phyloP scores from a whole-genome alignment of 2,329 filamentous ascomycete genomes.

The Penicillium sp. region DNA sequence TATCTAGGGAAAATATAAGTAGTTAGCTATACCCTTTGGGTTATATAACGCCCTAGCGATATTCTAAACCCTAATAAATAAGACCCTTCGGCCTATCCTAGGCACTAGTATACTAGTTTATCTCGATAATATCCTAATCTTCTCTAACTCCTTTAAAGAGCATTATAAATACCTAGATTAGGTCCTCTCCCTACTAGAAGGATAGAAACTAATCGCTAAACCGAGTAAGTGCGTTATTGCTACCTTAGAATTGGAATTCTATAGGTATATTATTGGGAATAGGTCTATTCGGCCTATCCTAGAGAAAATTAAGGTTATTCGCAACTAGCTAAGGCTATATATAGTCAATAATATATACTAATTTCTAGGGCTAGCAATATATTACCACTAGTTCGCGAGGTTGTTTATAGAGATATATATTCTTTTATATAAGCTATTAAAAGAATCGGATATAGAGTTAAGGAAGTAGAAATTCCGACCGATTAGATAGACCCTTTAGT shows the following conservation, averaged over 20 bases:
- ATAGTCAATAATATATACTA: slow-evolving; percentile 14
- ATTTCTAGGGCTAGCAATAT: slow-evolving; percentile 24
- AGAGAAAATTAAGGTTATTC: slow-evolving; percentile 15
- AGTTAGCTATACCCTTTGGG: slow-evolving; percentile 4
- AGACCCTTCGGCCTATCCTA: slow-evolving; percentile 1
- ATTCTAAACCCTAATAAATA: slow-evolving; percentile 2
- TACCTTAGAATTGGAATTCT: background rate
- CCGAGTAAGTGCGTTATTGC: slow-evolving; percentile 4
- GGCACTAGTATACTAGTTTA: slow-evolving; percentile 2
- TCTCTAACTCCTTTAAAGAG: background rate
- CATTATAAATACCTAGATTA: slow-evolving; percentile 1
- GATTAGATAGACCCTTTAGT: background rate
- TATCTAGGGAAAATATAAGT: background rate
- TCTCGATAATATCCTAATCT: slow-evolving; percentile 6
- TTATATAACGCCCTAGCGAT: background rate
- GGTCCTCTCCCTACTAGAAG: slow-evolving; percentile 1
- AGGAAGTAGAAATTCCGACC: background rate
- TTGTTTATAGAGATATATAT: no score
- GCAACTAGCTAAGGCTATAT: slow-evolving; percentile 6
- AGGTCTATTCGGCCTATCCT: slow-evolving; percentile 12
- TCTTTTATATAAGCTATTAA: no score
- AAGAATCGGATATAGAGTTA: background rate
- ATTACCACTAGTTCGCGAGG: slow-evolving; percentile 23
- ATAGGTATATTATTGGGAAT: background rate
- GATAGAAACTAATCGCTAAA: slow-evolving; percentile 2